Conservation (phyloP, 2,329 filamentous ascomycete genomes). For the Chlorencoelia australis region DNA sequence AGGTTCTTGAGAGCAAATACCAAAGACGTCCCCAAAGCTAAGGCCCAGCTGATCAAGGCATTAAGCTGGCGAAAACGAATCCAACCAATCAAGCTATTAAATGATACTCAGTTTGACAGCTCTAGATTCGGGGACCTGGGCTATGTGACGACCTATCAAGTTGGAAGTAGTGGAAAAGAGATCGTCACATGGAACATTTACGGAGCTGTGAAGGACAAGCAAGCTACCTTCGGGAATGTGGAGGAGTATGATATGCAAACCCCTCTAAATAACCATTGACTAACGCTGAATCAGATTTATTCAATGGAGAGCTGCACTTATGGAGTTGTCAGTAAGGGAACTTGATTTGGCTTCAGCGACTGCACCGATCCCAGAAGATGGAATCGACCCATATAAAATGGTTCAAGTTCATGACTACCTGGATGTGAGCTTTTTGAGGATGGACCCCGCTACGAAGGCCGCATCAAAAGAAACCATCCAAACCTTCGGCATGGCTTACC, state of each 20-base stretch:
- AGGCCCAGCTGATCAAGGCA: constrained; percentile 68
- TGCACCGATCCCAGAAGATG: constrained; percentile 49
- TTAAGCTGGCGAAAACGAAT: constrained; percentile 74
- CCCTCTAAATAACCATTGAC: no score
- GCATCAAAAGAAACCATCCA: constrained; percentile 74
- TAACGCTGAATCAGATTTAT: constrained; percentile 54
- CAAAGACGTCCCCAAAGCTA: constrained; percentile 61
- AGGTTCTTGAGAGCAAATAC: constrained; percentile 88
- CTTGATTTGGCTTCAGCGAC: constrained; percentile 62
- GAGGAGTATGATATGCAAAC: constrained; percentile 73
- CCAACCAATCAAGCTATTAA: constrained; percentile 57
- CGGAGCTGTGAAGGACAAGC: constrained; percentile 71
- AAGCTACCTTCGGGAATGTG: constrained; percentile 70
- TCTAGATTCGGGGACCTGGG: constrained; percentile 69
- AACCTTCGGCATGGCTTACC: constrained; percentile 73
- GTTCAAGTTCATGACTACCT: constrained; percentile 91
- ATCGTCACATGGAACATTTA: constrained; percentile 93
- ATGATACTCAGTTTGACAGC: constrained; percentile 50
- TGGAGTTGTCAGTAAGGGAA: constrained; percentile 74
- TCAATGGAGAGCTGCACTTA: constrained; percentile 79
- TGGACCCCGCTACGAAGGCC: constrained; percentile 65
- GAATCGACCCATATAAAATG: constrained; percentile 77
- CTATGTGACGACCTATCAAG: constrained; percentile 64
- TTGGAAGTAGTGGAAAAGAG: constrained; percentile 38
- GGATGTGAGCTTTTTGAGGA: constrained; percentile 74